These are phyloP conservation scores for Phytophthora uliginosa DNA, from an alignment of 352 stramenopile species.

Conservation along the genomic window DNA sequence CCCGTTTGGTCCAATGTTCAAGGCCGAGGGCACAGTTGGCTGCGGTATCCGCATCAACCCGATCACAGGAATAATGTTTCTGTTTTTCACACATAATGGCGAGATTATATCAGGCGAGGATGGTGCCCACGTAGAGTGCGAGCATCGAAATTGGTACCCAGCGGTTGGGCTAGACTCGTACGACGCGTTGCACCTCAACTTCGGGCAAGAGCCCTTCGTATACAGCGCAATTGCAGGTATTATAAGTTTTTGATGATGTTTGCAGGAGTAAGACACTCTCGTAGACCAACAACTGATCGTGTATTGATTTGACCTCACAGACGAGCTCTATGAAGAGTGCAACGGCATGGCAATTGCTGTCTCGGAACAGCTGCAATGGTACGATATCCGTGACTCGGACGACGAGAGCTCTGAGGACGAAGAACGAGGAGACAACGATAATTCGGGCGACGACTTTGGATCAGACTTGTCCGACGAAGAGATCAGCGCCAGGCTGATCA, in stretches of 20 bases:
- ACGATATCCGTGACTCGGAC: conserved; percentile 61
- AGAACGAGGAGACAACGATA: conserved; percentile 18
- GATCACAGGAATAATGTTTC: conserved; percentile 30
- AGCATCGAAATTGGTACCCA: conserved; percentile 74
- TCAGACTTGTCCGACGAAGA: conserved; percentile 42
- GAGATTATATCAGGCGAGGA: conserved; percentile 54
- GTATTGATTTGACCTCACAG: conserved; percentile 9
- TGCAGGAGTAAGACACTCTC: not conserved
- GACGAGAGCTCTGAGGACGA: conserved; percentile 40
- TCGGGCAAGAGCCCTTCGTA: conserved; percentile 81
- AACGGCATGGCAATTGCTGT: conserved; percentile 32
- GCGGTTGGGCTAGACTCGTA: conserved; percentile 89
- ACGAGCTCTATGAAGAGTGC: conserved; percentile 41
- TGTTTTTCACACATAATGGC: conserved; percentile 86
- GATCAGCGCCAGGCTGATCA: conserved; percentile 36
- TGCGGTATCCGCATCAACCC: conserved; percentile 43
- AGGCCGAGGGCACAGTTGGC: conserved; percentile 38
- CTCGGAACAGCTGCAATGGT: conserved; percentile 60
- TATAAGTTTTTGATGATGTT: not conserved
- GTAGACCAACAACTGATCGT: not conserved
- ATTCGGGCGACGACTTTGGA: conserved; percentile 18
- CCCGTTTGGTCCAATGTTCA: conserved; percentile 46
- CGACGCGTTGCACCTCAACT: conserved; percentile 87
- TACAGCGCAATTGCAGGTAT: conserved; percentile 36
- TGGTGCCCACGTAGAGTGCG: conserved; percentile 50